These are phyloP conservation scores for Gremmenia infestans DNA, from an alignment of 2,329 filamentous ascomycete species.

Conservation along the genomic window DNA sequence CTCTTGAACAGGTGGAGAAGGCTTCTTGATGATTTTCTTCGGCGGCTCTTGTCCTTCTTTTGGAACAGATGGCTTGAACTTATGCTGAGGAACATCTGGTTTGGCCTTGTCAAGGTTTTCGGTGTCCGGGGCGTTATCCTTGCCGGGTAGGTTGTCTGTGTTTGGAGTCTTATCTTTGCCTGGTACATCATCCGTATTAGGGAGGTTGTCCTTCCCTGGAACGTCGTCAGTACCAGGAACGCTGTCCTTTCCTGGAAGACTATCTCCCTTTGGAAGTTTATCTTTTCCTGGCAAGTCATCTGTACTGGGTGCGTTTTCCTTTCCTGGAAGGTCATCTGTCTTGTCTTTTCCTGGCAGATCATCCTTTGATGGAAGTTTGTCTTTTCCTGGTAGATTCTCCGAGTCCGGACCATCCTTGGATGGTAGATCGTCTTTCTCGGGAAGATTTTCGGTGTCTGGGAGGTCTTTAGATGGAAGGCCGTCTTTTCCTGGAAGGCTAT, in stretches of 20 bases:
- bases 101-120: background rate
- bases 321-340: background rate
- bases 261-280: too few relatives aligned
- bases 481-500: background rate
- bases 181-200: background rate
- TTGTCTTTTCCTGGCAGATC: background rate
- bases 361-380: background rate
- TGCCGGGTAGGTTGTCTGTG: background rate
- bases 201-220: background rate
- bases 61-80: conserved; percentile 10
- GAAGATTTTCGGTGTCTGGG: background rate
- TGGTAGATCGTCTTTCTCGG: background rate
- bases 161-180: background rate
- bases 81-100: conserved; percentile 2
- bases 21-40: conserved; percentile 8
- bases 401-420: background rate
- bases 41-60: background rate
- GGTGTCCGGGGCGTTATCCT: background rate
- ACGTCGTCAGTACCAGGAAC: too few relatives aligned
- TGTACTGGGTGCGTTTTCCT: too few relatives aligned
- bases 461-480: background rate
- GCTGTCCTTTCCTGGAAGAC: too few relatives aligned
- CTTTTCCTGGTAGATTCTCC: background rate
- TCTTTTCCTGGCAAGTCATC: background rate
- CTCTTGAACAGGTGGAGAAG: conserved; percentile 15